Evolutionary conservation across 805 yeast species (phyloP).

Genomic region (Vanderwaltozyma verrucispora): DNA sequence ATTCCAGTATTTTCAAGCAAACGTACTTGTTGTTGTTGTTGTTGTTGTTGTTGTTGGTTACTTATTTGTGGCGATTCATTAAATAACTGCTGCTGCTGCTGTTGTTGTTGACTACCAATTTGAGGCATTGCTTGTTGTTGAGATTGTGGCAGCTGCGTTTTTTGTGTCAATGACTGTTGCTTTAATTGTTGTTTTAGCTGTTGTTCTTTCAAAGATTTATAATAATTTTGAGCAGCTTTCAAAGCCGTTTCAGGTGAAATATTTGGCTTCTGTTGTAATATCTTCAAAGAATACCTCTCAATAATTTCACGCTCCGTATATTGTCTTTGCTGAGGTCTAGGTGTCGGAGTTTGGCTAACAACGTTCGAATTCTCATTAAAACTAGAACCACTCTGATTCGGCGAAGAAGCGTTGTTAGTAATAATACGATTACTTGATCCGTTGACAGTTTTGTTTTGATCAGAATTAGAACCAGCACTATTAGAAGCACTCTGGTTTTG

Average conservation of each 20-base stretch:
- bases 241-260: conserved; percentile 24
- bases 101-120: conserved; percentile 11
- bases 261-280: conserved; percentile 24
- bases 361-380: background rate
- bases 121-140: conserved; percentile 18
- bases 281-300: conserved; percentile 24
- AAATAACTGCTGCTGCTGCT: conserved; percentile 1
- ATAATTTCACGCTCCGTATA: conserved; percentile 23
- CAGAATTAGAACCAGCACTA: background rate
- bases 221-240: conserved; percentile 27
- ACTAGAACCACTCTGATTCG: background rate
- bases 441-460: too few relatives aligned
- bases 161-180: conserved; percentile 9
- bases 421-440: background rate
- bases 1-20: too few relatives aligned
- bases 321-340: conserved; percentile 10
- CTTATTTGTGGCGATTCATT: background rate
- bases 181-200: conserved; percentile 24
- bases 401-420: background rate
- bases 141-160: conserved; percentile 23
- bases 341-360: conserved; percentile 8
- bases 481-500: background rate
- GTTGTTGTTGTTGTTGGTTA: background rate
- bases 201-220: conserved; percentile 15
- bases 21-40: background rate